These are phyloP conservation scores for Cryptosporidium felis DNA, from an alignment of 169 alveolate species.

Conservation along the genomic window DNA sequence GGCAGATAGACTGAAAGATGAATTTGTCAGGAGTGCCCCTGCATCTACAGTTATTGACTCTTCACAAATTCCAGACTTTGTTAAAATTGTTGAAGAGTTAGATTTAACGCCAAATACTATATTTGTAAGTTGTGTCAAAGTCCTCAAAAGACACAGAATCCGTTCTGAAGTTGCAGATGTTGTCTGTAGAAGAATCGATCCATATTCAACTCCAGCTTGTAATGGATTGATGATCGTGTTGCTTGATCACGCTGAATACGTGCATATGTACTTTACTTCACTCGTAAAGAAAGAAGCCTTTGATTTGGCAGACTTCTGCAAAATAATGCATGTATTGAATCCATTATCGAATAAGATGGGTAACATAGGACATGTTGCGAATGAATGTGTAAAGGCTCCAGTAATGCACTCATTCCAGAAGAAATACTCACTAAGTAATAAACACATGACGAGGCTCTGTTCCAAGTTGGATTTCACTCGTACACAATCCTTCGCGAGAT, in stretches of 20 bases:
- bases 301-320: conserved; percentile 58
- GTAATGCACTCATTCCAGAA: conserved; percentile 41
- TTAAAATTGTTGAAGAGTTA: not conserved
- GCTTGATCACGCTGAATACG: conserved; percentile 32
- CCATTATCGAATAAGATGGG: conserved; percentile 22
- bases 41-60: conserved; percentile 8
- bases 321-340: conserved; percentile 11
- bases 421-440: conserved; percentile 9
- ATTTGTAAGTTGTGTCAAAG: conserved; percentile 44
- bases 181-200: conserved; percentile 57
- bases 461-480: conserved; percentile 61
- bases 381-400: conserved; percentile 12
- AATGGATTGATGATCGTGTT: conserved; percentile 45
- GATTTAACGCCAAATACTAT: conserved; percentile 35
- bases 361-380: conserved; percentile 11
- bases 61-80: conserved; percentile 7
- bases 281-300: conserved; percentile 32
- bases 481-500: conserved; percentile 53
- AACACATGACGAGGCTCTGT: conserved; percentile 49
- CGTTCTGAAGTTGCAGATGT: conserved; percentile 52
- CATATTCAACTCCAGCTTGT: conserved; percentile 67
- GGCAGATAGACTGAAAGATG: conserved; percentile 1
- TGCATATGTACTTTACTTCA: conserved; percentile 38
- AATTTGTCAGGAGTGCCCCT: conserved; percentile 54
- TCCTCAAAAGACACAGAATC: conserved; percentile 13